Conservation (phyloP, 2,329 filamentous ascomycete species). For the Tricladium varicosporioides region DNA sequence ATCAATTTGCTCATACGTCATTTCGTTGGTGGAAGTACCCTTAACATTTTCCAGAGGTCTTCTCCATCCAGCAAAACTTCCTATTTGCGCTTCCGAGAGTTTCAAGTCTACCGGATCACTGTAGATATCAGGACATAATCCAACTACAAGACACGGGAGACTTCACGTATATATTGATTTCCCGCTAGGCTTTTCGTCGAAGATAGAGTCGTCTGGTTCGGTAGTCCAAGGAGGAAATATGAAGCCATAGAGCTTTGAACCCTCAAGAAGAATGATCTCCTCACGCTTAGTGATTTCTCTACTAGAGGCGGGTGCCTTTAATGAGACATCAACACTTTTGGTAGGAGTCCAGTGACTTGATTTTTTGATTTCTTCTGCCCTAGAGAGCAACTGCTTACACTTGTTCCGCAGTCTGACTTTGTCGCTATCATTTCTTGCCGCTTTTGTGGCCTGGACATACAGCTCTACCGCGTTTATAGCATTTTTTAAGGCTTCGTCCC, state of each 20-base stretch:
- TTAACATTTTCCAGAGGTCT: constrained; percentile 67
- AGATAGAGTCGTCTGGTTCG: constrained; percentile 59
- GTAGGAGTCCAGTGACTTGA: constrained; percentile 22
- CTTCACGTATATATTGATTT: constrained; percentile 59
- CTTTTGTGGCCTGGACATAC: constrained; percentile 72
- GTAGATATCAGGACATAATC: constrained; percentile 28
- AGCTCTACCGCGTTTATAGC: constrained; percentile 76
- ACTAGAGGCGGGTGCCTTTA: constrained; percentile 43
- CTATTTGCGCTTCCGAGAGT: constrained; percentile 70
- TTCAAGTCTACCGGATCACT: constrained; percentile 70
- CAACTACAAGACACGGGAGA: constrained; percentile 19
- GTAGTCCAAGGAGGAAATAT: constrained; percentile 83
- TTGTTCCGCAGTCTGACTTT: constrained; percentile 65
- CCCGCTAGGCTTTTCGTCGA: constrained; percentile 50
- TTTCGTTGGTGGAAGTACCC: not conserved
- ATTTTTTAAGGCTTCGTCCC: constrained; percentile 67
- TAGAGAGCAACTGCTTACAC: constrained; percentile 66
- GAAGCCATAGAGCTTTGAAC: constrained; percentile 78
- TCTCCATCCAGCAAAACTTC: constrained; percentile 82
- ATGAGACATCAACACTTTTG: constrained; percentile 21
- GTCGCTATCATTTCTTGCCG: constrained; percentile 60
- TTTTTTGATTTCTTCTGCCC: constrained; percentile 74
- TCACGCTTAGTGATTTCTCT: constrained; percentile 67
- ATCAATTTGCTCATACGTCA: constrained; percentile 27
- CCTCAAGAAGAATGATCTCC: constrained; percentile 71